phyloP scores from a whole-genome alignment of 345 rosid genomes.

The Salix arbutifolia region DNA sequence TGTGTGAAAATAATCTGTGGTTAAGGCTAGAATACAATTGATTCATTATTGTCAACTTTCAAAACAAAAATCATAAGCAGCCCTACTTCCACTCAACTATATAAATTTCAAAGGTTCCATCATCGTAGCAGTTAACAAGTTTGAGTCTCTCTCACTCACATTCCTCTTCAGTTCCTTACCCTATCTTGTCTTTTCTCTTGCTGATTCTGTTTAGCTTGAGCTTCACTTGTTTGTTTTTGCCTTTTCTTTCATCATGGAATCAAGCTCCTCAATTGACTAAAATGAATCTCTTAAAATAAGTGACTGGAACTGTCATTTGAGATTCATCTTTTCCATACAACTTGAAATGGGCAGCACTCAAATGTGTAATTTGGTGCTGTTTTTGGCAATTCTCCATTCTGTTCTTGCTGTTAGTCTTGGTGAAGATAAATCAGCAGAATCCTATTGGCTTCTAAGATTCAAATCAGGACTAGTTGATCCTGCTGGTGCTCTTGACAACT shows the following conservation, averaged over 20 bases:
- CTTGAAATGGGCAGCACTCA: constrained; percentile 32
- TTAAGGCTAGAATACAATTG: constrained; percentile 9
- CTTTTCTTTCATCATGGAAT: constrained; percentile 21
- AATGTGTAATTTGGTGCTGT: constrained; percentile 26
- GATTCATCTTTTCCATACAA: constrained; percentile 8
- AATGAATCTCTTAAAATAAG: constrained; percentile 10
- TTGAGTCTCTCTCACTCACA: constrained; percentile 15
- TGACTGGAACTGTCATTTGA: constrained; percentile 15
- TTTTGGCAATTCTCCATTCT: constrained; percentile 19
- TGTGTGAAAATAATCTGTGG: constrained; percentile 7
- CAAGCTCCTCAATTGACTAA: background rate
- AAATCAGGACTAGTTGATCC: constrained; percentile 54
- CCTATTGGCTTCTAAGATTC: constrained; percentile 49
- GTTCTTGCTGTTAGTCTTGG: constrained; percentile 12
- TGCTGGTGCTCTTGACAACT: constrained; percentile 41
- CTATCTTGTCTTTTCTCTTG: constrained; percentile 2
- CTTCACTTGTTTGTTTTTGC: constrained; percentile 14
- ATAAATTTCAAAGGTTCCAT: constrained; percentile 23
- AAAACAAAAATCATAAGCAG: constrained; percentile 9
- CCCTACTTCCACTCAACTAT: constrained; percentile 21
- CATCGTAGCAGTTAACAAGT: constrained; percentile 15
- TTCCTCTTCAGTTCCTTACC: constrained; percentile 4
- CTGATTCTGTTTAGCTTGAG: constrained; percentile 10
- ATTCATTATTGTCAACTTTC: constrained; percentile 19
- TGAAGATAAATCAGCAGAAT: constrained; percentile 33